Percentiles rank a stretch among this genome's conserved stretches.
Evolutionary conservation across 2,329 filamentous ascomycete genomes (phyloP).

Genomic region (Fusarium beomiforme): DNA sequence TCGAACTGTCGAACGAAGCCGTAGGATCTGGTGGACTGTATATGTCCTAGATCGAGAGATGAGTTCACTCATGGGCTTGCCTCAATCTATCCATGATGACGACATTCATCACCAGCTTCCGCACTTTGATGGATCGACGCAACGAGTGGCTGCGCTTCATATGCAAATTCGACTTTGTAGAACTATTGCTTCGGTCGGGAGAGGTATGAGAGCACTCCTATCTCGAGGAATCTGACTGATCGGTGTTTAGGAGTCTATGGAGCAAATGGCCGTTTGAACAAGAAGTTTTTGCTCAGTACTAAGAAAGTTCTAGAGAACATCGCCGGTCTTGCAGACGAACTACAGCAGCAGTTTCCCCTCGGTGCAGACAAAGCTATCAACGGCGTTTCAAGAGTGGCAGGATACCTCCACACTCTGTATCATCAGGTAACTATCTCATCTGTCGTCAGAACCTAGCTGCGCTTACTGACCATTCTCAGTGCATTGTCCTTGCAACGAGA

Average conservation of each 20-base stretch:
- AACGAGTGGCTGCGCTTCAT: constrained; percentile 42
- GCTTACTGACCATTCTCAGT: constrained; percentile 21
- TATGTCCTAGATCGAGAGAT: constrained; percentile 64
- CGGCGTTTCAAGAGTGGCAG: constrained; percentile 46
- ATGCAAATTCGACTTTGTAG: constrained; percentile 48
- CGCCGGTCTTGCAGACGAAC: constrained; percentile 44
- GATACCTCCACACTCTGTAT: constrained; percentile 47
- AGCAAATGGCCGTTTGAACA: constrained; percentile 43
- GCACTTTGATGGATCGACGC: constrained; percentile 40
- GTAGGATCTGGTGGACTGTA: constrained; percentile 64
- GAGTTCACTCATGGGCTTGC: constrained; percentile 63
- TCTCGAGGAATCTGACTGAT: neutral
- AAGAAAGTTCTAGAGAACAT: constrained; percentile 45
- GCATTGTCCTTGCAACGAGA: constrained; percentile 47
- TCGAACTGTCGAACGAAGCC: constrained; percentile 55
- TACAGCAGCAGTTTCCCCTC: constrained; percentile 45
- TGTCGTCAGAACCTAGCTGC: rapidly evolving
- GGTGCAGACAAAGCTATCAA: constrained; percentile 46
- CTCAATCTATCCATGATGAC: constrained; percentile 60
- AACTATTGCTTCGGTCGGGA: constrained; percentile 45
- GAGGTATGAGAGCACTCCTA: constrained; percentile 27
- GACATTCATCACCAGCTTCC: constrained; percentile 57
- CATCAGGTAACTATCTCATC: constrained; percentile 41
- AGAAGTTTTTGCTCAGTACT: constrained; percentile 45
- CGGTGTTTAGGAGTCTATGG: constrained; percentile 42